These are phyloP conservation scores for Microbotryum scabiosae DNA, from an alignment of 1,284 basidiomycete genomes.

Conservation along the genomic window DNA sequence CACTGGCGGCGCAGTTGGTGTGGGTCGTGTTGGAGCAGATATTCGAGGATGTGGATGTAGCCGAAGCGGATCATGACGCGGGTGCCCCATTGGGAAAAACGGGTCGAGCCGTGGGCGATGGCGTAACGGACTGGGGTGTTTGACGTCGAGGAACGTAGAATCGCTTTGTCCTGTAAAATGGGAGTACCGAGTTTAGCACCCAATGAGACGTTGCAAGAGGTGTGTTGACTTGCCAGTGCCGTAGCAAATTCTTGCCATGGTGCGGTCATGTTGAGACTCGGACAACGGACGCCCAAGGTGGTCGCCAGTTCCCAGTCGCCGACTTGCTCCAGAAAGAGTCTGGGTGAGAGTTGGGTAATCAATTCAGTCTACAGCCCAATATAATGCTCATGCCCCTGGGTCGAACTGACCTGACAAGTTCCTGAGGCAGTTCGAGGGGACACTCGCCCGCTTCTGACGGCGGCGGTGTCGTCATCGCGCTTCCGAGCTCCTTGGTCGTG, in stretches of 20 bases:
- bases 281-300: slow-evolving; percentile 62
- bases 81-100: slow-evolving; percentile 60
- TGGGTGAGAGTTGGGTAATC: neutral
- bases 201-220: slow-evolving; percentile 41
- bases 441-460: neutral
- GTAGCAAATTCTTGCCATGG: slow-evolving; percentile 59
- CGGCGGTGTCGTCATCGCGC: neutral
- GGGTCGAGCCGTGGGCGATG: slow-evolving; percentile 47
- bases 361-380: neutral
- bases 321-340: slow-evolving; percentile 42
- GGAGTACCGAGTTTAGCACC: slow-evolving; percentile 48
- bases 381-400: no score
- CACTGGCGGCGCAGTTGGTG: slow-evolving; percentile 26
- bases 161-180: slow-evolving; percentile 12
- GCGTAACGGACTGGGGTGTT: slow-evolving; percentile 15
- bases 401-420: slow-evolving; percentile 10
- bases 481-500: no score
- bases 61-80: slow-evolving; percentile 57
- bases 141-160: slow-evolving; percentile 16
- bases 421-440: slow-evolving; percentile 9
- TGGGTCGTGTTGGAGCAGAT: slow-evolving; percentile 54
- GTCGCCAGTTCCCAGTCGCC: slow-evolving; percentile 71
- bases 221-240: slow-evolving; percentile 50
- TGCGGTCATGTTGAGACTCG: slow-evolving; percentile 50
- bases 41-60: slow-evolving; percentile 63